Conservation (phyloP, 1,284 basidiomycete species). For the Erythrobasidium hasegawianum region DNA sequence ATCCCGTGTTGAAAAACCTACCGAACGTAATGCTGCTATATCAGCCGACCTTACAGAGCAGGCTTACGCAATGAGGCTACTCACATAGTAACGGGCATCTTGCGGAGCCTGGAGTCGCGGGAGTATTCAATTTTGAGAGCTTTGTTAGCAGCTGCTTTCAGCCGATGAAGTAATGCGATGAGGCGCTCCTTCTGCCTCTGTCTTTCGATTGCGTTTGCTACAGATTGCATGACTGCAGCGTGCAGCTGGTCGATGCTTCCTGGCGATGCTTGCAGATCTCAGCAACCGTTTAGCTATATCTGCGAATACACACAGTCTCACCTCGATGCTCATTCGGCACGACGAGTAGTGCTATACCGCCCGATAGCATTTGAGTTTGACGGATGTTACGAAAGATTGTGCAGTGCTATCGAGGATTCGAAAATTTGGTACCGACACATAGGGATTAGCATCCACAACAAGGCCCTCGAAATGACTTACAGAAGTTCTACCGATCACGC, state of each 20-base stretch:
- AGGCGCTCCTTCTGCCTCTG: not conserved
- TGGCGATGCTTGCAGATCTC: not conserved
- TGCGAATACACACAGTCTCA: not conserved
- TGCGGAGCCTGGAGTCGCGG: not conserved
- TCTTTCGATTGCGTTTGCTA: not conserved
- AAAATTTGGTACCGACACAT: no score
- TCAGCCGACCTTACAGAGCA: no score
- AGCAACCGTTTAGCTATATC: not conserved
- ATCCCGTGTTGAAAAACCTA: not conserved
- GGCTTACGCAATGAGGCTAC: no score
- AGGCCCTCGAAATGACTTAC: no score
- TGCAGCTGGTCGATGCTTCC: not conserved
- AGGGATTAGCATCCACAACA: no score
- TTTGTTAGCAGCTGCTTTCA: not conserved
- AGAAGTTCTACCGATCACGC: no score
- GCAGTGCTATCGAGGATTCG: not conserved
- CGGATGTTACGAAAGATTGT: not conserved
- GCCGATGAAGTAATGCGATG: not conserved
- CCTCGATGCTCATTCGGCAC: not conserved
- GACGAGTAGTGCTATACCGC: conserved; percentile 1
- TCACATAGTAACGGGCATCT: not conserved
- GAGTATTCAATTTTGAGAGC: not conserved
- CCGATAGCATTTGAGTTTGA: not conserved
- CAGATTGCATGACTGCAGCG: not conserved
- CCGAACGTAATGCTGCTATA: not conserved